Evolutionary conservation across 768 basidiomycete species (phyloP).

Genomic region (Agrocybe chaxingu): DNA sequence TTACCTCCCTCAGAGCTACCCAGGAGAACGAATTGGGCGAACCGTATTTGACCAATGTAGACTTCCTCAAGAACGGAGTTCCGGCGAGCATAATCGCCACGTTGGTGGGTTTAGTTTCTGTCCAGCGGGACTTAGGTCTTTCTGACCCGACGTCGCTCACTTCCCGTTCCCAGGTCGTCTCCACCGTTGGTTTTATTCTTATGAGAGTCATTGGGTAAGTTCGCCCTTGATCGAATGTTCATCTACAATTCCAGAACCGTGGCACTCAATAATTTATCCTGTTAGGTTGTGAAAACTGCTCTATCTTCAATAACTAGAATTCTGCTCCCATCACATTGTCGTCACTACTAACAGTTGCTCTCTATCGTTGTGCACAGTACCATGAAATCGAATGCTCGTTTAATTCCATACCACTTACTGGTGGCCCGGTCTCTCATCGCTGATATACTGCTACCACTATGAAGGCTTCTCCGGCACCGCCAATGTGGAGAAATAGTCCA

Average conservation of each 20-base stretch:
- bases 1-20: constrained; percentile 55
- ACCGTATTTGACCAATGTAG: constrained; percentile 77
- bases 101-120: constrained; percentile 44
- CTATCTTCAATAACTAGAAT: no score
- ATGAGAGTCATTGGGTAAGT: constrained; percentile 73
- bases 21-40: constrained; percentile 95
- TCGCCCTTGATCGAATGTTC: neutral
- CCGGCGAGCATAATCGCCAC: constrained; percentile 92
- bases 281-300: no score
- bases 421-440: no score
- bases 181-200: constrained; percentile 80
- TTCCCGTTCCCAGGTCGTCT: constrained; percentile 56
- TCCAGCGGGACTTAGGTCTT: neutral
- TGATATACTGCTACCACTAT: no score
- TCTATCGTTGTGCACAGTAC: no score
- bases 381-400: no score
- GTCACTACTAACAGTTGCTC: no score
- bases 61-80: constrained; percentile 92
- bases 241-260: neutral
- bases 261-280: no score
- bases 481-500: no score
- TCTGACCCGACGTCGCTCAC: neutral
- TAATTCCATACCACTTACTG: no score
- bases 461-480: no score
- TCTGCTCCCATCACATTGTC: no score